Evolutionary conservation across 805 yeast species (phyloP), one percentile per base, ranked within the genome.

Genomic region (Wickerhamiella vanderwaltii): DNA sequence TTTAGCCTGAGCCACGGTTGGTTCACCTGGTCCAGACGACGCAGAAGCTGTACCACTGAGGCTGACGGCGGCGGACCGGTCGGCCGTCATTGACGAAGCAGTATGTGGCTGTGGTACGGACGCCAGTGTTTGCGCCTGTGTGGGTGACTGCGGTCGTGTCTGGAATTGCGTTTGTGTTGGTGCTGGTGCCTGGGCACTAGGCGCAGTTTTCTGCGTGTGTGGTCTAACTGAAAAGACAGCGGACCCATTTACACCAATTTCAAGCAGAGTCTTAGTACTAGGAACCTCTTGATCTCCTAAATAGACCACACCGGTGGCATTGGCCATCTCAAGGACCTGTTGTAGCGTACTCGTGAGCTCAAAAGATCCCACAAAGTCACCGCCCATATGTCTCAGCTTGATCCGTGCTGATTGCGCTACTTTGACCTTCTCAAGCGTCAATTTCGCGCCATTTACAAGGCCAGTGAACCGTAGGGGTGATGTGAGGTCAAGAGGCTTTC

Each of bases 1-100:
- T 39, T 64, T 62, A 3, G 77, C 79, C 46, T 76, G 78, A 2
- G 67, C 66, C 4, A 71, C 60, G 1, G 72, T 63, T 50, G 75
- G 53, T 19, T 72, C 74, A 40, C 24, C 29, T 3, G 65, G 68
- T 3, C 53, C 54, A 0, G 57, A 61, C 7, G 9, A 7, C 11
- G 26, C 7, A 23, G 26, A 23, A 23, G 26, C 26, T 7, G 7
- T 23, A 7, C 11, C 9, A 7, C 11, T 7, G 11, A 23, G 7
- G 11, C 11, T 7, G 7, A 23, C 26, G 7, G 11, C 7, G 7
- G 26, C 26, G 11, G 26, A 23, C 9, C 26, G 26, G 7, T 7
- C 7, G 9, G 7, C 26, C 7, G 26, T 23, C 9, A 7, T 11
- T 7, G 9, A 7, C 9, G 26, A 23, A 23, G 7, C 11, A 11